phyloP scores from a whole-genome alignment of 495 filamentous ascomycete genomes.

The Neurospora sp. region DNA sequence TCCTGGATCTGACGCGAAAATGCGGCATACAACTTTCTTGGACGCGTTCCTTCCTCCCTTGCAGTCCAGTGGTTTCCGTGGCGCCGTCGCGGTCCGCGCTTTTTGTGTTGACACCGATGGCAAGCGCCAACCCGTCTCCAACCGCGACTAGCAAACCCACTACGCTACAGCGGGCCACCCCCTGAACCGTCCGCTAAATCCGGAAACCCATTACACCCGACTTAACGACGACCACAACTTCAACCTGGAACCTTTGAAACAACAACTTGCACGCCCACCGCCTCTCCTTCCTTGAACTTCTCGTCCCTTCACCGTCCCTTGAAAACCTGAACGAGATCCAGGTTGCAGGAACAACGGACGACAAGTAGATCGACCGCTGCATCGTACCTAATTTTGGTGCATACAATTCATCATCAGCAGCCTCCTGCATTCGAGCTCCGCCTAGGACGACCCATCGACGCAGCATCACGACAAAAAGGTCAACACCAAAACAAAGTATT shows the following conservation, averaged over 20 bases:
- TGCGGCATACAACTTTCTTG: background rate
- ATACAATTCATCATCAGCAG: background rate
- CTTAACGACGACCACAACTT: background rate
- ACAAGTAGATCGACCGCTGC: background rate
- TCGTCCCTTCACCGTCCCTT: background rate
- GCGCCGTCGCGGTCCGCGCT: background rate
- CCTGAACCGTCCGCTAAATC: background rate
- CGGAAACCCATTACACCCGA: background rate
- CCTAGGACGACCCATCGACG: background rate
- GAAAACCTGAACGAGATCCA: background rate
- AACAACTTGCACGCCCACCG: background rate
- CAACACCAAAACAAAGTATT: background rate
- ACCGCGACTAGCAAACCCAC: background rate
- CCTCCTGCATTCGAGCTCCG: background rate
- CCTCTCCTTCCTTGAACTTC: background rate
- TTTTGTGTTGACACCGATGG: background rate
- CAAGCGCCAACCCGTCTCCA: background rate
- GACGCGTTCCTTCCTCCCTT: background rate
- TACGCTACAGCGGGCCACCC: background rate
- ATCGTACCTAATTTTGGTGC: background rate
- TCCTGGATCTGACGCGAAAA: background rate
- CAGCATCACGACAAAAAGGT: background rate
- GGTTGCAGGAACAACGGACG: background rate
- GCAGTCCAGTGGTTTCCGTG: background rate
- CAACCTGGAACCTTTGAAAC: background rate